A percentile compares a stretch with the other conserved stretches of the same genome.
These are phyloP conservation scores for Heliamphora pulchella DNA, from an alignment of 179 eudicot species.

Conservation along the genomic window DNA sequence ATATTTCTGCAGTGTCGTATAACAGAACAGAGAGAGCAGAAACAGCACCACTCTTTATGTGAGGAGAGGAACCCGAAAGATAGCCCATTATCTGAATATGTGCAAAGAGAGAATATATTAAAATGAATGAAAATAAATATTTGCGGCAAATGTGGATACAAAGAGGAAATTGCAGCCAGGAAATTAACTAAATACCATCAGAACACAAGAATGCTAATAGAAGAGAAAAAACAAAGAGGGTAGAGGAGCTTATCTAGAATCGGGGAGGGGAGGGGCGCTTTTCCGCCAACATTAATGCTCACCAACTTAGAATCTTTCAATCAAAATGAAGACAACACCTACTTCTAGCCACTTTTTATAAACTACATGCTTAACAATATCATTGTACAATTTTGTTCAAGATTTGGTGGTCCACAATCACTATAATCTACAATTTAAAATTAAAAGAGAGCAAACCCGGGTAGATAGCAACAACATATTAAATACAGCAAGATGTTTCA, in stretches of 20 bases:
- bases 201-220: neutral
- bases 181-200: neutral
- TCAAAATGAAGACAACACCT: neutral
- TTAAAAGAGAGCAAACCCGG: neutral
- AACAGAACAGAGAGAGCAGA: slow-evolving; percentile 81
- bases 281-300: too few relatives aligned
- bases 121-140: slow-evolving; percentile 1
- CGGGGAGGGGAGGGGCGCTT: too few relatives aligned
- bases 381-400: neutral
- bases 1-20: slow-evolving; percentile 54
- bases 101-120: neutral
- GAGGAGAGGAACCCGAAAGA: slow-evolving; percentile 82
- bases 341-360: neutral
- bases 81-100: slow-evolving; percentile 70
- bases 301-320: too few relatives aligned
- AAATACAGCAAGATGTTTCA: slow-evolving; percentile 8
- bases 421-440: neutral
- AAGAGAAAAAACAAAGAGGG: neutral
- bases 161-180: neutral
- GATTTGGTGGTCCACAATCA: neutral
- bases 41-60: slow-evolving; percentile 76
- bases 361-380: neutral
- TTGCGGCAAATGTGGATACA: neutral
- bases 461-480: neutral
- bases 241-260: too few relatives aligned